A percentile compares a stretch with the other conserved stretches of the same genome.
These are phyloP conservation scores for Trypanosomatidae sp. DNA, from an alignment of 208 protist genomes.

Conservation along the genomic window DNA sequence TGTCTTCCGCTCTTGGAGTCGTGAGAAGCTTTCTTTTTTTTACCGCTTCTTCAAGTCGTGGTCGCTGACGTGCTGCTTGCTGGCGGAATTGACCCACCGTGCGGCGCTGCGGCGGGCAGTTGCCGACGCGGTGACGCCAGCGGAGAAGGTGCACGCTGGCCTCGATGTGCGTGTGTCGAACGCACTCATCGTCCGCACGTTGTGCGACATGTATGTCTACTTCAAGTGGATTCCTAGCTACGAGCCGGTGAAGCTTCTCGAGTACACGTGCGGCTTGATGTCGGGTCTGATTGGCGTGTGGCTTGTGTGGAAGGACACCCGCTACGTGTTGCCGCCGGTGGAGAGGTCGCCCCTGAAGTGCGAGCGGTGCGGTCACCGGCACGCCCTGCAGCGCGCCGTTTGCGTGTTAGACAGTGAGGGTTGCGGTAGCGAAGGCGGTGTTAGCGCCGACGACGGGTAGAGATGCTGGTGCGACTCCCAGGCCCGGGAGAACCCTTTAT, in stretches of 20 bases:
- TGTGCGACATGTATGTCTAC: slow-evolving; percentile 91
- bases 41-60: slow-evolving; percentile 92
- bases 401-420: no score
- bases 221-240: slow-evolving; percentile 91
- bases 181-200: slow-evolving; percentile 59
- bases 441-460: no score
- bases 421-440: no score
- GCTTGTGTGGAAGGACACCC: slow-evolving; percentile 78
- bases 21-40: slow-evolving; percentile 58
- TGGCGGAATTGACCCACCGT: slow-evolving; percentile 44
- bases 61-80: slow-evolving; percentile 69
- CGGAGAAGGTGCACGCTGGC: slow-evolving; percentile 26
- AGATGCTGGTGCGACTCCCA: no score
- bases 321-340: slow-evolving; percentile 21
- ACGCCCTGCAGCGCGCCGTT: no score
- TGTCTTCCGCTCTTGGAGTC: slow-evolving; percentile 71
- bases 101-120: slow-evolving; percentile 14
- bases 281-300: slow-evolving; percentile 77
- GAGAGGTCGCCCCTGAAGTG: no score
- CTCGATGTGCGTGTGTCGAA: slow-evolving; percentile 39
- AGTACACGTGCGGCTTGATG: slow-evolving; percentile 61
- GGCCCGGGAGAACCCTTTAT: no score
- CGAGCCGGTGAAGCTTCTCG: slow-evolving; percentile 62
- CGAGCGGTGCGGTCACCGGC: no score
- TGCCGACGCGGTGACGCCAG: slow-evolving; percentile 8